Base-by-base conservation (phyloP, 2,329 filamentous ascomycete species). In the Diaporthe citriasiana region DNA sequence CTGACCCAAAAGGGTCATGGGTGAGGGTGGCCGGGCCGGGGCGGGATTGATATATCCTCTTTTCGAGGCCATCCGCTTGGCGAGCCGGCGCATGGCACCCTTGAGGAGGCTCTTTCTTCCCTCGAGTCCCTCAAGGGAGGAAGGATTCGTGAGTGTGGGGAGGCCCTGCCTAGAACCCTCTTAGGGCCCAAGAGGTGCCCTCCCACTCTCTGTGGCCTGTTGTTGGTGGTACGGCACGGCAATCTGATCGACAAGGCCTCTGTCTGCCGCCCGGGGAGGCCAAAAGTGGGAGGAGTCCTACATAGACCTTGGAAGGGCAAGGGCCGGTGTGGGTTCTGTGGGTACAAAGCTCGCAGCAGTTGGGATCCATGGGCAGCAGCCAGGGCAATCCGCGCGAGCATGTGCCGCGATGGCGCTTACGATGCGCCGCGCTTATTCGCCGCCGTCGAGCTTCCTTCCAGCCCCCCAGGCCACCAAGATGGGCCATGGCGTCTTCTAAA, bases 11-110 rank as follows among this genome's bases (percentile, higher is more conserved):
- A 51, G 30, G 45, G 47, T 40, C 57, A 45, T 60, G 53, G 35
- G 66, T 50, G 33, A 75, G 66, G 56, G 65, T 66, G 59, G 74
- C 65, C 57, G 59, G 74, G 22, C 60, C 50, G 68, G 57, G 72
- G 74, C 74, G 71, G 63, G 59, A 63, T 51, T 60, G 68, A 57
- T 73, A 66, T 73, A 71, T 53, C 15, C 63, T 71, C 65, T 27
- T 22, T 40, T 69, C 56, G 45, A 68, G 47, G 56, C 50, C 70
- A 53, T 53, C 56, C 6, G 27, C 70, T 71, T 71, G 70, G 45
- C 45, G 8, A 45, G 25, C 42, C 33, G 70, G 56, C n/a, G 19
- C 33, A 63, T n/a, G 42, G 27, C 56, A 63, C n/a, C 4, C 47
- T 4, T 42, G 19, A 7, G 38, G 42, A 51, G 63, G 30, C 63